Conservation (phyloP, 345 rosid genomes). For the Eucalyptus polyanthemos region DNA sequence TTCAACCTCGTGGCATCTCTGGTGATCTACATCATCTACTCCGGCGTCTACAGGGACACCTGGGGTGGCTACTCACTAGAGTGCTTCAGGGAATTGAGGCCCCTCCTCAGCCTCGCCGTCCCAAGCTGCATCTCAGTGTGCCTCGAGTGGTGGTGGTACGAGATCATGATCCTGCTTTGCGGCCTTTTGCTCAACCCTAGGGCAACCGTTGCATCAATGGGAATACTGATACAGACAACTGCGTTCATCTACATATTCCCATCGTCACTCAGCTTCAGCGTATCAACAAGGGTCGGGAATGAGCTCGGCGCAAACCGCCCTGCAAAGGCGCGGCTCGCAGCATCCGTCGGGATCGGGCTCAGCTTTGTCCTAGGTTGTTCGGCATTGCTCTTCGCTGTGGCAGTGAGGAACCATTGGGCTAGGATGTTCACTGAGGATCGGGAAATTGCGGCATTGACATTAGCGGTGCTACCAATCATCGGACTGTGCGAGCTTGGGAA, state of each 20-base stretch:
- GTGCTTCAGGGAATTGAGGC: constrained; percentile 20
- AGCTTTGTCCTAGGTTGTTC: background rate
- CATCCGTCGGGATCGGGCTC: background rate
- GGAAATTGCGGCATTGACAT: constrained; percentile 1
- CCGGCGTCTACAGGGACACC: constrained; percentile 9
- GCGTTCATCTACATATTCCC: constrained; percentile 36
- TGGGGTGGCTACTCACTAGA: constrained; percentile 20
- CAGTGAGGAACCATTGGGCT: constrained; percentile 4
- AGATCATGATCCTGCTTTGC: constrained; percentile 32
- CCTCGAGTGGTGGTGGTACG: constrained; percentile 53
- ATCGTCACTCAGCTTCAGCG: constrained; percentile 29
- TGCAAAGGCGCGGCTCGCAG: background rate
- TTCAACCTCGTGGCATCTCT: constrained; percentile 20
- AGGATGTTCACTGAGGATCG: constrained; percentile 2
- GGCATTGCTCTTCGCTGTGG: background rate
- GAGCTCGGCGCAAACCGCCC: constrained; percentile 17
- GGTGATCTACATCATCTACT: constrained; percentile 4
- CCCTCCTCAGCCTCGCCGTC: constrained; percentile 15
- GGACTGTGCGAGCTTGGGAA: constrained; percentile 22
- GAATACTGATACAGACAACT: constrained; percentile 33
- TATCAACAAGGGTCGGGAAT: constrained; percentile 33
- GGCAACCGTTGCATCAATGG: constrained; percentile 34
- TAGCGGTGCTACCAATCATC: constrained; percentile 9
- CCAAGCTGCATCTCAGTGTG: constrained; percentile 39
- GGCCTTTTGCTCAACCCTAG: constrained; percentile 27